Conservation (phyloP, 2,329 filamentous ascomycete genomes). For the Aspergillus amoenus region DNA sequence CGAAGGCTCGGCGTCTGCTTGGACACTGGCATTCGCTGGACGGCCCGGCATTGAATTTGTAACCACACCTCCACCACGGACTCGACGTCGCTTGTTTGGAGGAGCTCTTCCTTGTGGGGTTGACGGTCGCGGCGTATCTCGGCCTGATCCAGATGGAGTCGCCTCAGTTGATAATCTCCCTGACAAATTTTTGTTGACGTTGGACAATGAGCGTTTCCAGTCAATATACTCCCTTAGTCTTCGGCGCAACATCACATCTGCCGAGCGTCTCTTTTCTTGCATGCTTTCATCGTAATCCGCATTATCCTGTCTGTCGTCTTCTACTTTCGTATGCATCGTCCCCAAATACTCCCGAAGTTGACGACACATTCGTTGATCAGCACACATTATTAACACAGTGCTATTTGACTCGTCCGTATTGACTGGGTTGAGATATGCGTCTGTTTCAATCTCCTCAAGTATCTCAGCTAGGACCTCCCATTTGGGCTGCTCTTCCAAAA, state of each 20-base stretch:
- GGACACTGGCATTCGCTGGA: conserved; percentile 70
- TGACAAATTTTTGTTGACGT: conserved; percentile 63
- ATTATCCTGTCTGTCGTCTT: conserved; percentile 41
- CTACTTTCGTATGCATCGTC: conserved; percentile 73
- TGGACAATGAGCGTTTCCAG: conserved; percentile 88
- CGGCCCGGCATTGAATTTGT: conserved; percentile 50
- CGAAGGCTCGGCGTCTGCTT: conserved; percentile 74
- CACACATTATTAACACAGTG: conserved; percentile 95
- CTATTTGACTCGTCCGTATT: conserved; percentile 81
- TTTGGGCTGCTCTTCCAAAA: conserved; percentile 92
- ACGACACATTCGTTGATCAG: conserved; percentile 78
- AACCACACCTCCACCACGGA: conserved; percentile 73
- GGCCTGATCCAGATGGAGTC: conserved; percentile 20
- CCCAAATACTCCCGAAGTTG: conserved; percentile 90
- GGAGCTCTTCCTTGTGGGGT: conserved; percentile 57
- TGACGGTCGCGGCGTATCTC: conserved; percentile 20
- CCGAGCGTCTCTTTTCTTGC: conserved; percentile 66
- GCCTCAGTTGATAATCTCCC: conserved; percentile 26
- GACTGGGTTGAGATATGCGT: conserved; percentile 78
- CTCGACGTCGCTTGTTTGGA: conserved; percentile 81
- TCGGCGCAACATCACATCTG: conserved; percentile 83
- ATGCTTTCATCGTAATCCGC: conserved; percentile 50
- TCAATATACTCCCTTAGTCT: conserved; percentile 81
- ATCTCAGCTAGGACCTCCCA: conserved; percentile 89
- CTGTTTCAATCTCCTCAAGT: conserved; percentile 87